A percentile compares a stretch with the other conserved stretches of the same genome.
Evolutionary conservation across 768 basidiomycete genomes (phyloP).

Genomic region (Leccinum longicurvipes): DNA sequence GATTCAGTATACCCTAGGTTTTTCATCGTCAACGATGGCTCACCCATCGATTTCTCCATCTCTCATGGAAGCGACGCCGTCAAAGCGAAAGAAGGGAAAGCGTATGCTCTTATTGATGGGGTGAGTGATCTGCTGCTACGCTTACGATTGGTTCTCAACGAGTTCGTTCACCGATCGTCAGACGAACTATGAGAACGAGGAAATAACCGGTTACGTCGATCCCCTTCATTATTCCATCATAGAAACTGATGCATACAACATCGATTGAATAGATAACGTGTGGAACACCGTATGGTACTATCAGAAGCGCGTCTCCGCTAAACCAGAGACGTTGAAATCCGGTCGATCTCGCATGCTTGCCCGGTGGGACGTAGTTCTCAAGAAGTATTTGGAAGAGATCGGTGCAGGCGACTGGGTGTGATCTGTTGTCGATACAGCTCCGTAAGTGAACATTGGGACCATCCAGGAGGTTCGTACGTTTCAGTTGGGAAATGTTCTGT

Average conservation of each 20-base stretch:
- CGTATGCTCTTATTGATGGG: too few relatives aligned
- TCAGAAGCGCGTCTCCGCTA: background rate
- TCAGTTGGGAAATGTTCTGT: too few relatives aligned
- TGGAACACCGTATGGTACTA: background rate
- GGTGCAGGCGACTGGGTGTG: background rate
- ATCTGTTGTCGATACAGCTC: background rate
- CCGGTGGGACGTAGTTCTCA: background rate
- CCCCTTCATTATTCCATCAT: too few relatives aligned
- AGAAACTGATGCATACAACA: too few relatives aligned
- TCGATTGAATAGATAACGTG: background rate
- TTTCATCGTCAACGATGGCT: background rate
- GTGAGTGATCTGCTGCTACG: too few relatives aligned
- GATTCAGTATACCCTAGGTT: background rate
- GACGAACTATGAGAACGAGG: too few relatives aligned
- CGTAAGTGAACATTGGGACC: too few relatives aligned
- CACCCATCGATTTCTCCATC: background rate
- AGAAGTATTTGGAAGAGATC: background rate
- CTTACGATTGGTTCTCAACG: too few relatives aligned
- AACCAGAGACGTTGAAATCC: background rate
- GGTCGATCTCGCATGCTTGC: background rate
- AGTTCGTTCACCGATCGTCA: too few relatives aligned
- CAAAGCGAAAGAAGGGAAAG: background rate
- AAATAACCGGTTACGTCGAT: too few relatives aligned
- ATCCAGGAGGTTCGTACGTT: too few relatives aligned
- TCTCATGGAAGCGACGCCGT: background rate